Conservation (phyloP, 495 filamentous ascomycete species). For the Filosporella fistucella region DNA sequence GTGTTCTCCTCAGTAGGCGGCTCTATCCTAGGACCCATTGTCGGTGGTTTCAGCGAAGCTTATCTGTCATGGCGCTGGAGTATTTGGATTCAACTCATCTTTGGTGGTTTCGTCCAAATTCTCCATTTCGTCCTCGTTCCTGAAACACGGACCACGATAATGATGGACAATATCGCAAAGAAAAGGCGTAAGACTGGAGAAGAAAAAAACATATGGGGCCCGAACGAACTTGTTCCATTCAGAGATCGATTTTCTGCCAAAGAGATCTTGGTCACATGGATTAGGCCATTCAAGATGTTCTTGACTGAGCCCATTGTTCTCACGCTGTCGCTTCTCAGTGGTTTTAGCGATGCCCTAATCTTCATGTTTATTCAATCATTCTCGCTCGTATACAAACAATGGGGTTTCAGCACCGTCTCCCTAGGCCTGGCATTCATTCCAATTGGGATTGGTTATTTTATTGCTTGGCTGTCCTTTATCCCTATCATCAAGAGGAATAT, state of each 20-base stretch:
- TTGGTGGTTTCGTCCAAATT: constrained; percentile 61
- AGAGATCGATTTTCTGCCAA: constrained; percentile 45
- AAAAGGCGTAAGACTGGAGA: constrained; percentile 51
- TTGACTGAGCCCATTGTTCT: constrained; percentile 72
- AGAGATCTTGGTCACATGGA: constrained; percentile 58
- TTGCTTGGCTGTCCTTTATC: constrained; percentile 60
- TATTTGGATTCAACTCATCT: constrained; percentile 77
- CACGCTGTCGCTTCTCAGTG: constrained; percentile 61
- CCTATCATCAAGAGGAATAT: constrained; percentile 57
- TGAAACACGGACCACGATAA: constrained; percentile 63
- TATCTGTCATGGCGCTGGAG: constrained; percentile 70
- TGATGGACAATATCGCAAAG: constrained; percentile 64
- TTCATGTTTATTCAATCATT: constrained; percentile 75
- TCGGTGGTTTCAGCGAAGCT: constrained; percentile 71
- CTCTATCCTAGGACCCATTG: constrained; percentile 70
- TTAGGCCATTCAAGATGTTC: constrained; percentile 75
- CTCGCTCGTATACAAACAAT: constrained; percentile 58
- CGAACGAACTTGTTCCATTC: constrained; percentile 51
- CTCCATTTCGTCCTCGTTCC: constrained; percentile 64
- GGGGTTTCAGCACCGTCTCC: constrained; percentile 50
- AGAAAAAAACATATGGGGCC: constrained; percentile 55
- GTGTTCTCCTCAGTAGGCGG: constrained; percentile 75
- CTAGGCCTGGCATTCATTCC: constrained; percentile 60
- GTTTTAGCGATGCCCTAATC: constrained; percentile 77
- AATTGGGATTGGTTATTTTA: constrained; percentile 59